Conservation (phyloP, 1,284 basidiomycete genomes). For the Tilletia setariae region DNA sequence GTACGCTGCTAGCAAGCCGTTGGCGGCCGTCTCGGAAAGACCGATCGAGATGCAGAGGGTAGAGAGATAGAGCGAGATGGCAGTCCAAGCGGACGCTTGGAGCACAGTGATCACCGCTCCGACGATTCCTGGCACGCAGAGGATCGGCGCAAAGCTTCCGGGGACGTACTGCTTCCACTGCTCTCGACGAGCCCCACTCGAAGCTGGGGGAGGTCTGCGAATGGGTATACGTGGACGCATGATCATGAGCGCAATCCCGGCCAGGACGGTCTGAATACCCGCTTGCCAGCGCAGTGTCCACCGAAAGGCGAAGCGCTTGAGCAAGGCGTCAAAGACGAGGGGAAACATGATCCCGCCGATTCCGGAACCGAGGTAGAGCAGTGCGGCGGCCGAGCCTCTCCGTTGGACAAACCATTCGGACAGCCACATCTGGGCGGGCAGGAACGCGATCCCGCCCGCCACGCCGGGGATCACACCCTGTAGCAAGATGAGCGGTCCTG, state of each 20-base stretch:
- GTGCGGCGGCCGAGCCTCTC: conserved; percentile 28
- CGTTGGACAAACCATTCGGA: conserved; percentile 19
- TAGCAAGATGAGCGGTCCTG: conserved; percentile 1
- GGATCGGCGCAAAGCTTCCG: background rate
- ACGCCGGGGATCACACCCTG: conserved; percentile 19
- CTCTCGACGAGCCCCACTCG: too few species aligned
- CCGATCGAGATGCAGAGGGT: conserved; percentile 36
- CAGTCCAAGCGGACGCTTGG: conserved; percentile 36
- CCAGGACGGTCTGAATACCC: background rate
- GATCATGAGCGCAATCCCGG: conserved; percentile 22
- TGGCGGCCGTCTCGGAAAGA: conserved; percentile 28
- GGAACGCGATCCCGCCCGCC: conserved; percentile 13
- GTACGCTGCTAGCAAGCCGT: conserved; percentile 38
- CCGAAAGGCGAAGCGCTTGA: conserved; percentile 29
- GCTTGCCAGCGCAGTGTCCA: conserved; percentile 39
- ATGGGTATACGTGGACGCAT: conserved; percentile 2
- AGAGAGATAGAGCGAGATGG: conserved; percentile 43
- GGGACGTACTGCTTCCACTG: background rate
- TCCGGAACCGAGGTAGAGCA: conserved; percentile 29
- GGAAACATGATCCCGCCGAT: conserved; percentile 35
- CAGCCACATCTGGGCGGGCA: conserved; percentile 17
- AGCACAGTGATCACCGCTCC: conserved; percentile 19
- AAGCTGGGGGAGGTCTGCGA: too few species aligned
- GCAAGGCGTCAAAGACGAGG: conserved; percentile 26
- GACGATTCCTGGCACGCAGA: conserved; percentile 1